Evolutionary conservation across 305 asterid genomes (phyloP), one percentile per base, ranked within the genome.

Genomic region (Stenogyne calaminthoides): DNA sequence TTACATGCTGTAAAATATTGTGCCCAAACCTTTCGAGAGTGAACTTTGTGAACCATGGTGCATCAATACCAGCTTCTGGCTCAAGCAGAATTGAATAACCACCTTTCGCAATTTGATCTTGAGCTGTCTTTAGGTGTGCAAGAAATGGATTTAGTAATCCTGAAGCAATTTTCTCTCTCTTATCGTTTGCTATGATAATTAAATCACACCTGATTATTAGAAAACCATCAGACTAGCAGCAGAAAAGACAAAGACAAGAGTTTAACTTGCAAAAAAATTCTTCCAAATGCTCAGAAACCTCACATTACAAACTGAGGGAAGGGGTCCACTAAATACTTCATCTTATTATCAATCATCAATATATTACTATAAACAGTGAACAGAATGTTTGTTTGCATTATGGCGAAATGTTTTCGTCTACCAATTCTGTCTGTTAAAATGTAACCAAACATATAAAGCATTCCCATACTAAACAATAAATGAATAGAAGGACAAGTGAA

Each of bases 71-170:
- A 0, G 79, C 63, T 69, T 81, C 85, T 37, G 95, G 91, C 75
- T 88, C 89, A 73, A 93, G 91, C 68, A 86, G 80, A 72, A 93
- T 87, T 14, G 98, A 88, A 78, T 93, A 93, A 67, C 98, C 97
- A 67, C 97, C 97, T 82, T 87, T 88, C 5, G 82, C 85, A 78
- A 91, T 82, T 79, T 93, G 95, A 73, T 93, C 92, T 79, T 85
- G 94, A 64, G 96, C 98, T 81, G 88, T 75, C 82, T 85, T 89
- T 77, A 91, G 85, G 81, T 91, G 97, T 14, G 94, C 89, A 55
- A 93, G 90, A 81, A 93, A 93, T 37, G 98, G 98, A 80, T 81
- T 87, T 71, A 93, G 78, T 86, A 93, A 86, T 76, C 98, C 97
- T 8, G 97, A 83, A 67, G 97, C 98, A 72, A 91, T 83, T 84